These are phyloP conservation scores for Jacaranda mimosifolia DNA, from an alignment of 257 asterid species.

Conservation along the genomic window DNA sequence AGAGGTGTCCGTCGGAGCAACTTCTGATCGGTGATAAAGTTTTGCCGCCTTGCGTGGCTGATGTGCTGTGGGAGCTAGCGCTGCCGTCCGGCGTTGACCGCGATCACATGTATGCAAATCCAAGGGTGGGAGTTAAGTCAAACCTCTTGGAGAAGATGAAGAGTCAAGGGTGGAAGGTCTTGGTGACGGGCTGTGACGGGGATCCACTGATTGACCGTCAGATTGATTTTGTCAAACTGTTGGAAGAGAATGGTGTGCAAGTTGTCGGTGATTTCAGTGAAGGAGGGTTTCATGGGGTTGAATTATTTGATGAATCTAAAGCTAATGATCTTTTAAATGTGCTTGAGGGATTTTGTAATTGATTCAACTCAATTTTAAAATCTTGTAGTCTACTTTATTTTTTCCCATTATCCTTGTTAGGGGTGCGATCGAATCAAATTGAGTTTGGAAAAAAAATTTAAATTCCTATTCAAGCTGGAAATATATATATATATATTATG, in stretches of 20 bases:
- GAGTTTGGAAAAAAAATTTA: too few species aligned
- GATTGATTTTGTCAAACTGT: slow-evolving; percentile 25
- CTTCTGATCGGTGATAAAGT: slow-evolving; percentile 24
- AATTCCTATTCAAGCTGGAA: too few species aligned
- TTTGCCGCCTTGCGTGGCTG: slow-evolving; percentile 28
- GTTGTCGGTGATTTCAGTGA: slow-evolving; percentile 38
- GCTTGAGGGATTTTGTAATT: slow-evolving; percentile 30
- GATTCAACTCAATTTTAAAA: background rate
- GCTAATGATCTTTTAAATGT: background rate
- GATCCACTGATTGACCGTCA: slow-evolving; percentile 51
- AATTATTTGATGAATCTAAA: slow-evolving; percentile 22
- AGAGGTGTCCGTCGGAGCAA: slow-evolving; percentile 49
- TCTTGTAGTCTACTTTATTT: too few species aligned
- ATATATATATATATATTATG: too few species aligned
- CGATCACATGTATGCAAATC: slow-evolving; percentile 49
- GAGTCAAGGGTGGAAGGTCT: slow-evolving; percentile 27
- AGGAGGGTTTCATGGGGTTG: slow-evolving; percentile 52
- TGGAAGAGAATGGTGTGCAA: slow-evolving; percentile 38
- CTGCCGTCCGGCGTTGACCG: slow-evolving; percentile 52
- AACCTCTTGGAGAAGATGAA: slow-evolving; percentile 31
- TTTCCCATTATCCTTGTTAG: too few species aligned
- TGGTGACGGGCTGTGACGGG: slow-evolving; percentile 43
- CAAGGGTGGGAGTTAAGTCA: slow-evolving; percentile 12
- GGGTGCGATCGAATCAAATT: too few species aligned
- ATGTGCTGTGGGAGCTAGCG: slow-evolving; percentile 46